Conservation (phyloP, 768 basidiomycete species). For the Phylloporus scabripes region DNA sequence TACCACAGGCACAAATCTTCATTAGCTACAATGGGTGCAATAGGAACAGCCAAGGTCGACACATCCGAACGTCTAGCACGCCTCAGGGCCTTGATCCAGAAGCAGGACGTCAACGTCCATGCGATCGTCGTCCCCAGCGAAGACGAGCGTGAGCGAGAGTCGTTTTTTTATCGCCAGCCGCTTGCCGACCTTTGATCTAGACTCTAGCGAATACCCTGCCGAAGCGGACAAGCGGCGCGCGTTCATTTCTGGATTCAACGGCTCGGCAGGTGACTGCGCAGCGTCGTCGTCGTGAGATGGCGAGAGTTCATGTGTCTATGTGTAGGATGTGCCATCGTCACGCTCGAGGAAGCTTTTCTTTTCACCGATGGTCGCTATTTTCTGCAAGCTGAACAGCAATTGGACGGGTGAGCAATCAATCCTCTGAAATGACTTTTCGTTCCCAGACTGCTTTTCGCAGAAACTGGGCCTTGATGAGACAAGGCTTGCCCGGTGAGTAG, state of each 20-base stretch:
- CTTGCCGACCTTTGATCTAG: constrained; percentile 34
- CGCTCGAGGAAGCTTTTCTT: constrained; percentile 62
- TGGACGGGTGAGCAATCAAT: constrained; percentile 57
- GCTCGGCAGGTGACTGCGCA: constrained; percentile 69
- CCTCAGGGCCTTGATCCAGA: constrained; percentile 67
- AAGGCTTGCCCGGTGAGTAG: constrained; percentile 67
- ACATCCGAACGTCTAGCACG: constrained; percentile 58
- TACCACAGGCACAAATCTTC: constrained; percentile 8
- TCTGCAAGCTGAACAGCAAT: constrained; percentile 84
- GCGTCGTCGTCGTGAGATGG: neutral
- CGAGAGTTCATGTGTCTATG: constrained; percentile 4
- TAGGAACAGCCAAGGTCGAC: constrained; percentile 42
- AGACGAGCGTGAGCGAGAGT: constrained; percentile 76
- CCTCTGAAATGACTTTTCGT: neutral
- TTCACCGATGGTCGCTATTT: constrained; percentile 98
- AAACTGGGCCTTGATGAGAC: constrained; percentile 93
- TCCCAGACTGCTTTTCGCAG: constrained; percentile 30
- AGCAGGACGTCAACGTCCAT: constrained; percentile 48
- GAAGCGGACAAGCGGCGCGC: constrained; percentile 77
- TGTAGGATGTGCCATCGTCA: constrained; percentile 72
- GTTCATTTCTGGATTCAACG: constrained; percentile 91
- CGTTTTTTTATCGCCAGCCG: neutral
- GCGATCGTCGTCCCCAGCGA: constrained; percentile 86
- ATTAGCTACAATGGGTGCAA: constrained; percentile 33
- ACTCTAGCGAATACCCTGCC: constrained; percentile 86